Evolutionary conservation across 352 stramenopile species (phyloP), one percentile per base, ranked within the genome.

Genomic region (Phytophthora niederhauseri): DNA sequence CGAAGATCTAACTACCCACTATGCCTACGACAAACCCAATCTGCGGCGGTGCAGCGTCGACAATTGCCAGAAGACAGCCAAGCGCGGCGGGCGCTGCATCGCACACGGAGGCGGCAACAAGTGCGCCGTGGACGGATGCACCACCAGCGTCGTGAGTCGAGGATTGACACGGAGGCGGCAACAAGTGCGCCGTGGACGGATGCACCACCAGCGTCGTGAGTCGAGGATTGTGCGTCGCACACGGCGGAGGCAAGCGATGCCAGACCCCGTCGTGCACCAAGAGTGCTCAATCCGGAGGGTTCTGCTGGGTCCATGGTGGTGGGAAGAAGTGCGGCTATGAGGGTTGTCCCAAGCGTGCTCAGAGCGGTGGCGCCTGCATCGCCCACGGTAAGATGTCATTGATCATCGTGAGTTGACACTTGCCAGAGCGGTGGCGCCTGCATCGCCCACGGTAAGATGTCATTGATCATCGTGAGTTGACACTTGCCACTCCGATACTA

Each of bases 281-380:
- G 34, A 78, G 72, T 57, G 75, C 77, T 8, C 74, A 82, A 36
- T 73, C 70, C 7, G 75, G 72, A 46, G 77, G 77, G 0, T 80
- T 71, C 48, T 84, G 77, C 60, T 78, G 74, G 71, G 58, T 80
- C 45, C 81, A 88, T 48, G 81, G 81, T 24, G 81, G 81, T 48
- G 81, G 81, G 45, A 90, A 90, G 48, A 82, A 83, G n/a, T 89
- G 81, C 48, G 76, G 79, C 38, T 72, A 72, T 28, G 60, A 75
- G 6, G 71, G 71, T 1, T 89, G 81, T 48, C 57, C 68, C 31
- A 87, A 84, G 57, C 67, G 76, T 31, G 79, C 81, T 6, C 81
- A 87, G 49, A 85, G 76, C 3, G 78, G 77, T 41, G 78, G 81
- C 7, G 79, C 75, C 34, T 87, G 76, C 41, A 81, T 79, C 72